phyloP scores from a whole-genome alignment of 495 filamentous ascomycete genomes.

The Clavariopsis aquatica region DNA sequence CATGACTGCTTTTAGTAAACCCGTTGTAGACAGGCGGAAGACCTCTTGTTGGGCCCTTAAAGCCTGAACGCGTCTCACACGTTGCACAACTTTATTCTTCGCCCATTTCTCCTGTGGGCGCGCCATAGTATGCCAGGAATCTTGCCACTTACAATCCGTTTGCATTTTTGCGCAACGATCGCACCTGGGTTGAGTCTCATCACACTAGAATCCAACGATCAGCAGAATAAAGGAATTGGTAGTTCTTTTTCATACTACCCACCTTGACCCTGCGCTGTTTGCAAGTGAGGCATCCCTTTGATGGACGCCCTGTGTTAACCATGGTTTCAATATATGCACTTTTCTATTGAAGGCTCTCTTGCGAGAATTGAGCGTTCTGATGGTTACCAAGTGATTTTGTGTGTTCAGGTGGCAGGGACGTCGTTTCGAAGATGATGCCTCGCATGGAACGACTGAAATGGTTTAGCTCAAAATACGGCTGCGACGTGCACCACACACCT shows the following conservation, averaged over 20 bases:
- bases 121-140: conserved; percentile 11
- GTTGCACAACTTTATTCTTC: conserved; percentile 10
- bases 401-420: not conserved
- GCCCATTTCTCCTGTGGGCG: conserved; percentile 25
- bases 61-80: conserved; percentile 13
- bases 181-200: conserved; percentile 12
- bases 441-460: conserved; percentile 7
- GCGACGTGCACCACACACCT: no score
- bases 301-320: conserved; percentile 16
- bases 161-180: conserved; percentile 5
- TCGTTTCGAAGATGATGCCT: not conserved
- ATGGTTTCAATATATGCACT: not conserved
- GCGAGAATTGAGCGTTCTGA: not conserved
- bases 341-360: not conserved
- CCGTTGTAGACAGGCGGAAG: not conserved
- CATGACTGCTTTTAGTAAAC: not conserved
- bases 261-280: conserved; percentile 9
- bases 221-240: not conserved
- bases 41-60: not conserved
- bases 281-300: conserved; percentile 11
- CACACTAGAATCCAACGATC: conserved; percentile 3
- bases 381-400: not conserved
- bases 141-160: conserved; percentile 12
- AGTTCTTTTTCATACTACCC: not conserved
- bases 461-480: not conserved